These are phyloP conservation scores for Phaffia rhodozyma DNA, from an alignment of 1,284 basidiomycete genomes.

Conservation along the genomic window DNA sequence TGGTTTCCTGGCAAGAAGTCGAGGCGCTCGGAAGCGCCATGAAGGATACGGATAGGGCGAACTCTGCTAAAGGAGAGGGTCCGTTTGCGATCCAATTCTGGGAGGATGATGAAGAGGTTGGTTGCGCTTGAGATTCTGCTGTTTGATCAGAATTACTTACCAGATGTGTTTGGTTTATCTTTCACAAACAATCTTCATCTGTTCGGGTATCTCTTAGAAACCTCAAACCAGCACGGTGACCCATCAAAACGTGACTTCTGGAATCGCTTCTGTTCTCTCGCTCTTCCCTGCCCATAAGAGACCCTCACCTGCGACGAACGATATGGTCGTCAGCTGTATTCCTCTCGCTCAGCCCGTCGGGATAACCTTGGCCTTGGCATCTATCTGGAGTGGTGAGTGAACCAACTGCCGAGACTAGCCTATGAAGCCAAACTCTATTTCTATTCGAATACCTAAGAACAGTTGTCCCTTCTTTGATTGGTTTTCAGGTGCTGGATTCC, in stretches of 20 bases:
- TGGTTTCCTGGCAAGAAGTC: background rate
- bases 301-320: conserved; percentile 25
- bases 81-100: background rate
- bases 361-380: conserved; percentile 30
- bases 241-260: conserved; percentile 33
- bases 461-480: background rate
- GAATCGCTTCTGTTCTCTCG: conserved; percentile 32
- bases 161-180: background rate
- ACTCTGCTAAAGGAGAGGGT: background rate
- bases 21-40: background rate
- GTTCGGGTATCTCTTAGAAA: background rate
- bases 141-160: background rate
- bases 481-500: conserved; percentile 28
- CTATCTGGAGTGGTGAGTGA: conserved; percentile 29
- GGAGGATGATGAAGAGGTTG: conserved; percentile 2
- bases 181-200: background rate
- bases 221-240: conserved; percentile 3
- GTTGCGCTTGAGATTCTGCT: background rate
- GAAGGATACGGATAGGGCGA: background rate
- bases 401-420: background rate
- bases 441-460: background rate
- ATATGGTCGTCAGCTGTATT: conserved; percentile 29
- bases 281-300: conserved; percentile 36
- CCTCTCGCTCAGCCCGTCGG: conserved; percentile 32
- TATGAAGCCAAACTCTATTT: background rate